Evolutionary conservation across 176 grass and related monocot genomes (phyloP).

Genomic region (Oropetium thomaeum): DNA sequence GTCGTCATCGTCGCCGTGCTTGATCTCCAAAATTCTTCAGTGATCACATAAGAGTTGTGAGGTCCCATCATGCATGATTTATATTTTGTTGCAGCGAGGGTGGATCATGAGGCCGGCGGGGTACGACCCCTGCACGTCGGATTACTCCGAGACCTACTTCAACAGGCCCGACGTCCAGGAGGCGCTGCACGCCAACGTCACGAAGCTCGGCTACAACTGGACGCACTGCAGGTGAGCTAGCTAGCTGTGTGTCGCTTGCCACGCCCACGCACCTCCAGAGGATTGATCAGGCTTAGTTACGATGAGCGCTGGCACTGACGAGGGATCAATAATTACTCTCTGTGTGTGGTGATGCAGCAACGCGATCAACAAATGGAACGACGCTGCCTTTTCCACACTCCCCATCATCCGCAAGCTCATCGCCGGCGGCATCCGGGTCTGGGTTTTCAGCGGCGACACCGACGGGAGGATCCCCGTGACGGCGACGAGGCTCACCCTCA

Average conservation of each 20-base stretch:
- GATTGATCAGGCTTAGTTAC: background rate
- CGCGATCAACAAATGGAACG: constrained; percentile 46
- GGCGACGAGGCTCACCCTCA: constrained; percentile 67
- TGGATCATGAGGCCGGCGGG: constrained; percentile 65
- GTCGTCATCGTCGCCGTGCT: background rate
- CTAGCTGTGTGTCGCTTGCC: background rate
- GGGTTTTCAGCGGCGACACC: constrained; percentile 76
- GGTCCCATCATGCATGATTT: too few relatives aligned
- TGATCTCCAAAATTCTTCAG: background rate
- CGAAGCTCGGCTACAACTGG: constrained; percentile 77
- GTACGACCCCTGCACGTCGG: constrained; percentile 64
- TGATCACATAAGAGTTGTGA: too few relatives aligned
- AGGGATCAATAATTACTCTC: background rate
- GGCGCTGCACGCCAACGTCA: constrained; percentile 87
- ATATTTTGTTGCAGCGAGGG: constrained; percentile 28
- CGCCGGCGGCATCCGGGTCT: constrained; percentile 55
- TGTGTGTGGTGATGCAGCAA: constrained; percentile 26
- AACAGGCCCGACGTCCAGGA: constrained; percentile 86
- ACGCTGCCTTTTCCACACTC: constrained; percentile 45
- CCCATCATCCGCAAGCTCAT: constrained; percentile 71
- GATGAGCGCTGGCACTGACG: background rate
- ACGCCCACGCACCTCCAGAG: background rate
- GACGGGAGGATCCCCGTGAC: constrained; percentile 86
- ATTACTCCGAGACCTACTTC: constrained; percentile 64
- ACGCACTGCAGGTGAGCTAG: constrained; percentile 72